Evolutionary conservation across 78 protist genomes (phyloP).

Genomic region (Guillardia theta): DNA sequence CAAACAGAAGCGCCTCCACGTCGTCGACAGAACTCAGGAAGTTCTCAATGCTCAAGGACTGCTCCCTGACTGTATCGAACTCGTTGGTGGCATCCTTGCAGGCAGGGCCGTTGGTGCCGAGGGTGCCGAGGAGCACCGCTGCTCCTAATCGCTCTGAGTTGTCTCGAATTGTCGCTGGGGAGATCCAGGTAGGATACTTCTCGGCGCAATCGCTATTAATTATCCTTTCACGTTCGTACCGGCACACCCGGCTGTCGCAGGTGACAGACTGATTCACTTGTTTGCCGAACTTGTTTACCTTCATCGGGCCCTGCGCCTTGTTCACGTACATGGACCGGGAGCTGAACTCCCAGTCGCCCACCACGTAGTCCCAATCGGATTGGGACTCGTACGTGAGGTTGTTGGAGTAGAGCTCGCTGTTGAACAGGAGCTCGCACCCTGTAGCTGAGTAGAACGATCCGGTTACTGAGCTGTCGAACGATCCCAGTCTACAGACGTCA

Average conservation of each 20-base stretch:
- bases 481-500: no score
- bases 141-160: neutral
- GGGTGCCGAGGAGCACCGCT: neutral
- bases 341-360: neutral
- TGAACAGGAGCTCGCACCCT: neutral
- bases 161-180: neutral
- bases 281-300: neutral
- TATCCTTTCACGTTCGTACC: neutral
- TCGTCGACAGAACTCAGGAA: neutral
- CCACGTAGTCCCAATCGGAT: neutral
- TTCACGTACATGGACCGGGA: neutral
- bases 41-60: neutral
- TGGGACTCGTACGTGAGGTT: neutral
- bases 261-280: neutral
- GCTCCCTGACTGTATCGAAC: neutral
- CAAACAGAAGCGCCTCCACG: neutral
- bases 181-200: neutral
- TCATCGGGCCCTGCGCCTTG: neutral
- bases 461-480: no score
- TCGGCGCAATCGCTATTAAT: neutral
- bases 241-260: neutral
- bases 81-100: neutral
- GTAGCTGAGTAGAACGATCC: neutral
- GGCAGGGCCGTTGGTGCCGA: no score
- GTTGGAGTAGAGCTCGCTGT: neutral